These are phyloP conservation scores for Aspergillus sp. DNA, from an alignment of 2,329 filamentous ascomycete genomes.

Conservation along the genomic window DNA sequence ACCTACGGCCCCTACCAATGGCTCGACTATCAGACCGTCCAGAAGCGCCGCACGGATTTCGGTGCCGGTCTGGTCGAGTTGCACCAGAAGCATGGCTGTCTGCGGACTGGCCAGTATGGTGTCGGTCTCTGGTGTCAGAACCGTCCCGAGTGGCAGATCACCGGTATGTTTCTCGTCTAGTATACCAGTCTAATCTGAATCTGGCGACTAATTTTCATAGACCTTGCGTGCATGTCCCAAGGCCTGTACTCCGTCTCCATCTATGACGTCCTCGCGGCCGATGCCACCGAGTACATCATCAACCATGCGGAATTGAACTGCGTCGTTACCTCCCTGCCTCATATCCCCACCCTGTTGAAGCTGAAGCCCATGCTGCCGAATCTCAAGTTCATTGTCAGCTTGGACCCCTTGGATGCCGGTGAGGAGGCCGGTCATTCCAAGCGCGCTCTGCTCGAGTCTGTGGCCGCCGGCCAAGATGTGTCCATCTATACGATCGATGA, in stretches of 20 bases:
- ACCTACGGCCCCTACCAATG: slow-evolving; percentile 76
- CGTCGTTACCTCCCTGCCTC: slow-evolving; percentile 74
- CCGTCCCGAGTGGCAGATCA: slow-evolving; percentile 83
- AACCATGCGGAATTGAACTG: slow-evolving; percentile 77
- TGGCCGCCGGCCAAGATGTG: slow-evolving; percentile 72
- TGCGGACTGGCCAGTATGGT: slow-evolving; percentile 62
- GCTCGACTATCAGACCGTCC: slow-evolving; percentile 78
- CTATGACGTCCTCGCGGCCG: slow-evolving; percentile 91
- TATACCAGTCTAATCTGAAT: background rate
- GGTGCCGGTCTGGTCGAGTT: slow-evolving; percentile 82
- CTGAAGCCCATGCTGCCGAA: slow-evolving; percentile 72
- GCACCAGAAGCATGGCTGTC: slow-evolving; percentile 69
- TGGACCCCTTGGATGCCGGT: slow-evolving; percentile 78
- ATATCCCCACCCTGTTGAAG: slow-evolving; percentile 78
- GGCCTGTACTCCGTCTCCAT: slow-evolving; percentile 86
- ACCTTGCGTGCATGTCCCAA: slow-evolving; percentile 84
- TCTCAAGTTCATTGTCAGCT: slow-evolving; percentile 81
- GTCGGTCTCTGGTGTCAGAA: slow-evolving; percentile 86
- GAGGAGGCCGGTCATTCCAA: slow-evolving; percentile 78
- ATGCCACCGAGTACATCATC: slow-evolving; percentile 92
- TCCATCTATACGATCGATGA: slow-evolving; percentile 74
- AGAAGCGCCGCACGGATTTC: slow-evolving; percentile 74
- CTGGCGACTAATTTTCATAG: slow-evolving; percentile 41
- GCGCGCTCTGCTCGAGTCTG: slow-evolving; percentile 68
- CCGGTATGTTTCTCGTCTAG: slow-evolving; percentile 48